Conservation (phyloP, 148 eudicot genomes). For the Chenopodium album region DNA sequence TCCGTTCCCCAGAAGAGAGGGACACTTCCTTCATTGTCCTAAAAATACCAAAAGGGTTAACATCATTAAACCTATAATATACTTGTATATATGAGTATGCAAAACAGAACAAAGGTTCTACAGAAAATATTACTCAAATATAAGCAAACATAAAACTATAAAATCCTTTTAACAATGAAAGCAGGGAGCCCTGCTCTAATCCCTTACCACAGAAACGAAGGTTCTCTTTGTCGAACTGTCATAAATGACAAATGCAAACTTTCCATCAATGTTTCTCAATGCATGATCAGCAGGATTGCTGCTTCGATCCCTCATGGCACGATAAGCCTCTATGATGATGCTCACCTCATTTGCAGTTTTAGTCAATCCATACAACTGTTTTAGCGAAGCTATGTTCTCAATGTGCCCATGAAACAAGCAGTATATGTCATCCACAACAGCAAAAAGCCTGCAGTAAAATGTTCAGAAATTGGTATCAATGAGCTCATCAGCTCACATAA, state of each 20-base stretch:
- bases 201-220: slow-evolving; percentile 80
- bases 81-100: neutral
- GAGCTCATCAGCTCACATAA: neutral
- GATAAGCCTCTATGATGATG: slow-evolving; percentile 86
- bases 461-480: neutral
- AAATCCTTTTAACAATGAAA: neutral
- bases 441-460: slow-evolving; percentile 50
- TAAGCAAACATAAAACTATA: neutral
- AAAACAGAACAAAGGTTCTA: neutral
- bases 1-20: slow-evolving; percentile 96
- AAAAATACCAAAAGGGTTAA: slow-evolving; percentile 5
- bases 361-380: slow-evolving; percentile 81
- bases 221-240: slow-evolving; percentile 59
- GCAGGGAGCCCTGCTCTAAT: neutral
- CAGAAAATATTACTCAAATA: neutral
- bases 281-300: slow-evolving; percentile 84
- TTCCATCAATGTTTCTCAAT: slow-evolving; percentile 73
- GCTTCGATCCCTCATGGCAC: slow-evolving; percentile 86
- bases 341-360: slow-evolving; percentile 88
- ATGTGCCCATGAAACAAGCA: slow-evolving; percentile 97
- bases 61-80: neutral
- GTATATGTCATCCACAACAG: slow-evolving; percentile 85
- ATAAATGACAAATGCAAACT: slow-evolving; percentile 76
- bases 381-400: slow-evolving; percentile 75
- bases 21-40: slow-evolving; percentile 95